phyloP scores from a whole-genome alignment of 1,284 basidiomycete genomes.

The Pisolithus thermaeus region DNA sequence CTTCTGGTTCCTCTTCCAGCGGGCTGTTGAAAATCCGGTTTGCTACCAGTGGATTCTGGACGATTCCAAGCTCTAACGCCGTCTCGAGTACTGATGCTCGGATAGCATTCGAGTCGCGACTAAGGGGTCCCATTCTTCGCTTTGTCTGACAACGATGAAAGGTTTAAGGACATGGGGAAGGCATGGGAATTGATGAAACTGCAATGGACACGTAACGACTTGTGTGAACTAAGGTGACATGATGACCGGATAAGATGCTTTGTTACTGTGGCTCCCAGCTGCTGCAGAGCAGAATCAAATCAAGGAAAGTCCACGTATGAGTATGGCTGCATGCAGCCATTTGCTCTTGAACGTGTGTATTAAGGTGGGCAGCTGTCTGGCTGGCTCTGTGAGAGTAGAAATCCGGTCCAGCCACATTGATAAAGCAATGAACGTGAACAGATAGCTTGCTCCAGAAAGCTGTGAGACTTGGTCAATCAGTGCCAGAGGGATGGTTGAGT shows the following conservation, averaged over 20 bases:
- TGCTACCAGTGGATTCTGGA: conserved; percentile 48
- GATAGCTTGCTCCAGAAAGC: not conserved
- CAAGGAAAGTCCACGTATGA: conserved; percentile 10
- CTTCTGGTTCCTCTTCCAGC: conserved; percentile 48
- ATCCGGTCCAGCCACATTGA: conserved; percentile 10
- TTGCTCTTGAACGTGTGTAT: conserved; percentile 12
- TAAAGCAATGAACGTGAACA: not conserved
- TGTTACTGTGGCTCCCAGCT: not conserved
- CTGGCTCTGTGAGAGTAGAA: no score
- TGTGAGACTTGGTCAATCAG: no score
- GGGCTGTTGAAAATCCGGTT: conserved; percentile 64
- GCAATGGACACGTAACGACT: conserved; percentile 11
- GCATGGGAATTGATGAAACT: conserved; percentile 15
- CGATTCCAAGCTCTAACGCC: conserved; percentile 59
- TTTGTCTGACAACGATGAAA: conserved; percentile 25
- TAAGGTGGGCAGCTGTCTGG: conserved; percentile 3
- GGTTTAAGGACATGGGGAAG: conserved; percentile 11
- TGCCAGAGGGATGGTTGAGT: no score
- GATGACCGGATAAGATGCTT: conserved; percentile 2
- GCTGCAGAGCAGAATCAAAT: conserved; percentile 11
- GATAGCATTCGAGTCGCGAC: conserved; percentile 49
- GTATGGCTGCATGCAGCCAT: conserved; percentile 13
- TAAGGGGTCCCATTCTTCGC: conserved; percentile 9
- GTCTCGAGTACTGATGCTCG: conserved; percentile 67
- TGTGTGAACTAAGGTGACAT: not conserved